Evolutionary conservation across 176 grass and related monocot species (phyloP), one percentile per base, ranked within the genome.

Genomic region (Oropetium thomaeum): DNA sequence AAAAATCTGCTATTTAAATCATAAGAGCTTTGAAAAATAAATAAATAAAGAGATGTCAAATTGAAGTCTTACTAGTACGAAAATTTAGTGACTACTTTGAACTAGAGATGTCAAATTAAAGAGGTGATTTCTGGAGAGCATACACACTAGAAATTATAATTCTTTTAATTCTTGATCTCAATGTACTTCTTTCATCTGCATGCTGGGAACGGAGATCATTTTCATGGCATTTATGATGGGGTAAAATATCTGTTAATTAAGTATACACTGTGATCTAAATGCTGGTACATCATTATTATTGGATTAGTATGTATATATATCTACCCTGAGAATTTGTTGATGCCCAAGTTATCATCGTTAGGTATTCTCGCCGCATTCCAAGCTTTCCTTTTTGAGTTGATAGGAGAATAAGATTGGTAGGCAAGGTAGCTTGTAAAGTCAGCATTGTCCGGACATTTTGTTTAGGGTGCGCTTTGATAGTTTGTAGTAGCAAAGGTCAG

Each of bases 381-480:
- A 10, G 34, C 3, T 28, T 73, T 35, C 3, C 30, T 62, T 63
- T 68, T 45, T 25, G 22, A 69, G 72, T 22, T 76, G 17, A 45
- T 8, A 47, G 15, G 20, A 80, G 15, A 47, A 33, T 69, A 76
- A 75, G 28, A 5, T 53, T 47, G 55, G 54, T 20, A 32, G 29
- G 16, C 28, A 76, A 25, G 65, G 3, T 55, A 70, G 65, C 71
- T 81, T 86, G 37, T 63, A 23, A 28, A 64, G 37, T 14, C 3
- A 47, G 72, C 71, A 25, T 47, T 70, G 65, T 26, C 7, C 35
- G 51, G 5, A 39, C 29, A 32, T 70, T 51, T 37, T 20, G 10
- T 23, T 65, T 78, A 57, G 15, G 15, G 22, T 49, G 39, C 40
- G 7, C 49, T 43, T 33, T 35, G 57, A 54, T 54, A 10, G 37